Percentiles rank a stretch among this genome's conserved stretches.
Evolutionary conservation across 2,329 filamentous ascomycete genomes (phyloP).

Genomic region (Ceratocystis destructans): DNA sequence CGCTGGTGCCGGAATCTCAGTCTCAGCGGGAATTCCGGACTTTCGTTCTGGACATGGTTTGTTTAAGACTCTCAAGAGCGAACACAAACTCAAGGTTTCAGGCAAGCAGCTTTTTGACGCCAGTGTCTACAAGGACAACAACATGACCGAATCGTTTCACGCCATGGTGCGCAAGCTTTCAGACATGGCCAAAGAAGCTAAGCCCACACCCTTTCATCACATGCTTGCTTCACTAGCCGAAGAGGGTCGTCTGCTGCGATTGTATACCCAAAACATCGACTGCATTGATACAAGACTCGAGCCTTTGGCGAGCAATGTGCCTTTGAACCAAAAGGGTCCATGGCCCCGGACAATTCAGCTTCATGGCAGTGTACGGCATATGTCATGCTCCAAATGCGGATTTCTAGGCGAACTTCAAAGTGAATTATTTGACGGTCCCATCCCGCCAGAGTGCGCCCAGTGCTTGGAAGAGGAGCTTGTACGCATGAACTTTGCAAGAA

Average conservation of each 20-base stretch:
- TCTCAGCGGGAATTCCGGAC: slow-evolving; percentile 91
- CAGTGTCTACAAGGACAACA: slow-evolving; percentile 87
- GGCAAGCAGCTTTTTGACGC: slow-evolving; percentile 96
- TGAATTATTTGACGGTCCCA: slow-evolving; percentile 67
- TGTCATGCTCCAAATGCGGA: slow-evolving; percentile 91
- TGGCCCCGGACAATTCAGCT: slow-evolving; percentile 92
- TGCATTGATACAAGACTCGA: slow-evolving; percentile 76
- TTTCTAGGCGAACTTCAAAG: slow-evolving; percentile 63
- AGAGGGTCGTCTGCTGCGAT: slow-evolving; percentile 71
- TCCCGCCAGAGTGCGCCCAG: slow-evolving; percentile 62
- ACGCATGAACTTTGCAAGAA: slow-evolving; percentile 61
- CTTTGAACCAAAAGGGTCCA: slow-evolving; percentile 67
- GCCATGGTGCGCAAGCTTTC: slow-evolving; percentile 89
- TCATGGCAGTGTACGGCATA: slow-evolving; percentile 85
- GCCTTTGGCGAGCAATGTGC: slow-evolving; percentile 67
- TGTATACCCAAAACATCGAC: slow-evolving; percentile 97
- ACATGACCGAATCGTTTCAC: slow-evolving; percentile 81
- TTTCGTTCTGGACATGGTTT: slow-evolving; percentile 86
- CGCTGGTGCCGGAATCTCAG: slow-evolving; percentile 91
- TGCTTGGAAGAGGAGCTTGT: slow-evolving; percentile 65
- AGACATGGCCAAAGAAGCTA: slow-evolving; percentile 58
- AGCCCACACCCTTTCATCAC: slow-evolving; percentile 83
- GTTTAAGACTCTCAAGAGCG: slow-evolving; percentile 69
- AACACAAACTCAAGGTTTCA: slow-evolving; percentile 78
- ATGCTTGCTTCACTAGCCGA: slow-evolving; percentile 78